A percentile compares a stretch with the other conserved stretches of the same genome.
These are phyloP conservation scores for Rugosomyces carneus DNA, from an alignment of 1,284 basidiomycete genomes.

Conservation along the genomic window DNA sequence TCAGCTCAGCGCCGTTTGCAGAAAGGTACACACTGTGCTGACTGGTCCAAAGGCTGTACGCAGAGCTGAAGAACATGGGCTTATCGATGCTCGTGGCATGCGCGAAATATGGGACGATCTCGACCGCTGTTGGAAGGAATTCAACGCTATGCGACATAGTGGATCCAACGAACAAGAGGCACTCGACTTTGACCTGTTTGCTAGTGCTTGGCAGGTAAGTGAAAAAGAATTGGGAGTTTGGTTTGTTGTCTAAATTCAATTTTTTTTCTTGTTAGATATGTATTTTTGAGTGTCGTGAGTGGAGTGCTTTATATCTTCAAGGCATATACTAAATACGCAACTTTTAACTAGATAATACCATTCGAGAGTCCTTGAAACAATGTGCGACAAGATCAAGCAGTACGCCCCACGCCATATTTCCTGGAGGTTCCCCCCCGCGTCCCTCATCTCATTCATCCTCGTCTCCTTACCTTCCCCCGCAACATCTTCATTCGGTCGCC, in stretches of 20 bases:
- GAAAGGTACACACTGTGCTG: constrained; percentile 67
- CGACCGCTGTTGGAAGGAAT: constrained; percentile 74
- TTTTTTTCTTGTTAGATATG: constrained; percentile 44
- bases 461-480: constrained; percentile 37
- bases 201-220: constrained; percentile 64
- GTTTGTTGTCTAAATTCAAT: constrained; percentile 15
- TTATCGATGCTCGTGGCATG: constrained; percentile 57
- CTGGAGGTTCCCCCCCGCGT: constrained; percentile 28
- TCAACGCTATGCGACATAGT: constrained; percentile 54
- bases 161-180: constrained; percentile 34
- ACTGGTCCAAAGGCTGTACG: constrained; percentile 69
- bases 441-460: constrained; percentile 47
- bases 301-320: neutral
- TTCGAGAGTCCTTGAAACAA: constrained; percentile 58
- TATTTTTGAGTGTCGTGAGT: constrained; percentile 76
- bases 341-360: constrained; percentile 47
- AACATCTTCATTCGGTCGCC: constrained; percentile 39
- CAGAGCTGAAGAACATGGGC: constrained; percentile 39
- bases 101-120: constrained; percentile 76
- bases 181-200: constrained; percentile 56
- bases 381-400: constrained; percentile 29
- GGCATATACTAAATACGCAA: too few species aligned
- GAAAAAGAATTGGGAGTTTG: constrained; percentile 4
- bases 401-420: constrained; percentile 26
- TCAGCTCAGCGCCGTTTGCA: constrained; percentile 64